A percentile compares a stretch with the other conserved stretches of the same genome.
phyloP scores from a whole-genome alignment of 1,284 basidiomycete genomes.

The Microstroma glucosiphilum region DNA sequence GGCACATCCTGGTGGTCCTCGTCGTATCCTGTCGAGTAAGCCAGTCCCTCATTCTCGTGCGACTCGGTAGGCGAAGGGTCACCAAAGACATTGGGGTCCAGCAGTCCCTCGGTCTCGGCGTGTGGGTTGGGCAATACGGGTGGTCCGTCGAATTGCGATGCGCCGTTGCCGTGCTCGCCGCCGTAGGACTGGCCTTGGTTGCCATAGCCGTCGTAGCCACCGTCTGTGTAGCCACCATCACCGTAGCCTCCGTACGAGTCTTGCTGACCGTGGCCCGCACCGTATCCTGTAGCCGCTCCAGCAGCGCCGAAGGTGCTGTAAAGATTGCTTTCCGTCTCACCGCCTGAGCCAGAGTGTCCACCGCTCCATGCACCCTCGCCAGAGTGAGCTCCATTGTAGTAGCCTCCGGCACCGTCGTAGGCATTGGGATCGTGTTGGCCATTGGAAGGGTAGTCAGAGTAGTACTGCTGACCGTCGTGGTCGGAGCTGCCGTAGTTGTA shows the following conservation, averaged over 20 bases:
- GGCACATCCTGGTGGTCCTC: background rate
- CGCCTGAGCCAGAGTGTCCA: background rate
- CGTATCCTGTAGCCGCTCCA: background rate
- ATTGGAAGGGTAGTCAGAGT: slow-evolving; percentile 4
- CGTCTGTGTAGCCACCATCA: background rate
- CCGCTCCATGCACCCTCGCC: slow-evolving; percentile 1
- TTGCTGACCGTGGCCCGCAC: background rate
- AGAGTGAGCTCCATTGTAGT: background rate
- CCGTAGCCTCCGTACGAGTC: slow-evolving; percentile 16
- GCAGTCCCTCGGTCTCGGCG: slow-evolving; percentile 12
- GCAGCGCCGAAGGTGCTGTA: background rate
- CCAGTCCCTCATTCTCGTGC: no score
- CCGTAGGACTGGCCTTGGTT: slow-evolving; percentile 2
- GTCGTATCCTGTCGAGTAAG: slow-evolving; percentile 4
- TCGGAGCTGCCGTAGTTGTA: slow-evolving; percentile 20
- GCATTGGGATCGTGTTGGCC: slow-evolving; percentile 14
- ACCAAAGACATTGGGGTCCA: slow-evolving; percentile 30
- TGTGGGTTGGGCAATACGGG: background rate
- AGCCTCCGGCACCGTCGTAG: background rate
- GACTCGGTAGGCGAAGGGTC: slow-evolving; percentile 22
- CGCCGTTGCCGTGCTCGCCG: background rate
- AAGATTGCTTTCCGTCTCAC: background rate
- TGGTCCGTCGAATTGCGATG: background rate
- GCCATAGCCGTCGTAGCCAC: slow-evolving; percentile 16
- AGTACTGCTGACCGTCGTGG: slow-evolving; percentile 5